A percentile compares a stretch with the other conserved stretches of the same genome.
Evolutionary conservation across 805 yeast species (phyloP).

Genomic region (Kurtzmaniella cleridarum): DNA sequence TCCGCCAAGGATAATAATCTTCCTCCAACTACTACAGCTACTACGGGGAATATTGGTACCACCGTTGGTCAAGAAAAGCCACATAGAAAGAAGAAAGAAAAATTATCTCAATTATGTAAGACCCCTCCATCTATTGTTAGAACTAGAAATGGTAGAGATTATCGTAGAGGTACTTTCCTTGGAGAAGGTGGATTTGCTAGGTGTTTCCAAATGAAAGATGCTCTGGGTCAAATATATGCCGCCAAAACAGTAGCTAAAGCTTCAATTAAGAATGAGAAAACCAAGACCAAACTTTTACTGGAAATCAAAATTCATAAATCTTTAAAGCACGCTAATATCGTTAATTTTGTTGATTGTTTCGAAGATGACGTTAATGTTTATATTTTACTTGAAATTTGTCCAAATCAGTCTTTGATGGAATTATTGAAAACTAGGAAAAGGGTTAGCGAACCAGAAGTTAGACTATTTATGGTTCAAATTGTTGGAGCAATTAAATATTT

Average conservation of each 20-base stretch:
- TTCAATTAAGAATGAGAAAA: conserved; percentile 85
- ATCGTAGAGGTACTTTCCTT: conserved; percentile 80
- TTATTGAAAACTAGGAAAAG: conserved; percentile 76
- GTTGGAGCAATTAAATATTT: conserved; percentile 91
- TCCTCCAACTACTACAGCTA: conserved; percentile 6
- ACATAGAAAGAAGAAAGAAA: conserved; percentile 74
- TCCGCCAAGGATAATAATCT: conserved; percentile 5
- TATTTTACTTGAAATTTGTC: conserved; percentile 89
- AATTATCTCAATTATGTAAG: conserved; percentile 83
- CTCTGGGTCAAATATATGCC: conserved; percentile 80
- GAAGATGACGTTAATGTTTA: conserved; percentile 95
- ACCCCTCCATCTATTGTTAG: conserved; percentile 95
- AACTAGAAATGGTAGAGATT: conserved; percentile 81
- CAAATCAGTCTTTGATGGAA: conserved; percentile 92
- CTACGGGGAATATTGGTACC: conserved; percentile 7
- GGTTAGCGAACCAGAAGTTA: conserved; percentile 88
- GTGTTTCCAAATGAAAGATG: conserved; percentile 94
- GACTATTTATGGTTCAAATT: conserved; percentile 84
- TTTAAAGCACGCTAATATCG: conserved; percentile 84
- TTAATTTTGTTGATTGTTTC: conserved; percentile 90
- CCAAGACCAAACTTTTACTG: conserved; percentile 77
- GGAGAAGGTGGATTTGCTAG: conserved; percentile 99
- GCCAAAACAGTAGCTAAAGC: conserved; percentile 98
- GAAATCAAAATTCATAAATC: conserved; percentile 94
- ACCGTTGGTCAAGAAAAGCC: conserved; percentile 17